Evolutionary conservation across 331 rosid genomes (phyloP).

Genomic region (Acacia concinna): DNA sequence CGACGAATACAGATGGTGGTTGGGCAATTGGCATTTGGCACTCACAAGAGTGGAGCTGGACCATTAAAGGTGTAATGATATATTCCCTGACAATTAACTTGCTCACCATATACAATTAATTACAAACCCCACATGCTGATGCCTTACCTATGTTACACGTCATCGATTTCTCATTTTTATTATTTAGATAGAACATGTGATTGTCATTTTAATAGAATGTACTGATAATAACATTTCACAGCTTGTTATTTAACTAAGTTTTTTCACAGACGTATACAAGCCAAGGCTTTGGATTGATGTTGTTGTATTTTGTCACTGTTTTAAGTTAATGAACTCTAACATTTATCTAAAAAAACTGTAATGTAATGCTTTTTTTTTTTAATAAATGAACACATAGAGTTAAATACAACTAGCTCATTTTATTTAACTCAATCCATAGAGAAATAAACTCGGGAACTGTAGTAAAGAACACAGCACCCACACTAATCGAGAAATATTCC

Average conservation of each 20-base stretch:
- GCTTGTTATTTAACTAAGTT: not conserved
- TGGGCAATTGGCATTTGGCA: no score
- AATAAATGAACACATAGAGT: no score
- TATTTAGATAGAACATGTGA: not conserved
- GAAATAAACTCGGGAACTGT: no score
- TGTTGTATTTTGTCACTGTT: no score
- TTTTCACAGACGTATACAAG: not conserved
- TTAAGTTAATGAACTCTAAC: not conserved
- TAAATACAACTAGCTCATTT: no score
- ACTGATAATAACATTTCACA: not conserved
- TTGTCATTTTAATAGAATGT: not conserved
- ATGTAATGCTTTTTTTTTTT: no score
- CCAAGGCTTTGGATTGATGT: no score
- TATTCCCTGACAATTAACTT: not conserved
- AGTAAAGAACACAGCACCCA: no score
- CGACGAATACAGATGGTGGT: no score
- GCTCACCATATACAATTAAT: not conserved
- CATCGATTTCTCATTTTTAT: not conserved
- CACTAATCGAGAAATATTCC: no score
- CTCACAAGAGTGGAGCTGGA: not conserved
- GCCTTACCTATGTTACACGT: slow-evolving; percentile 8
- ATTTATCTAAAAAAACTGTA: not conserved
- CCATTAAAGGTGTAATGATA: not conserved
- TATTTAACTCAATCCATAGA: no score
- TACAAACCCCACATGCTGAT: not conserved